Evolutionary conservation across 495 filamentous ascomycete species (phyloP).

Genomic region (Achaetomiella virescens): DNA sequence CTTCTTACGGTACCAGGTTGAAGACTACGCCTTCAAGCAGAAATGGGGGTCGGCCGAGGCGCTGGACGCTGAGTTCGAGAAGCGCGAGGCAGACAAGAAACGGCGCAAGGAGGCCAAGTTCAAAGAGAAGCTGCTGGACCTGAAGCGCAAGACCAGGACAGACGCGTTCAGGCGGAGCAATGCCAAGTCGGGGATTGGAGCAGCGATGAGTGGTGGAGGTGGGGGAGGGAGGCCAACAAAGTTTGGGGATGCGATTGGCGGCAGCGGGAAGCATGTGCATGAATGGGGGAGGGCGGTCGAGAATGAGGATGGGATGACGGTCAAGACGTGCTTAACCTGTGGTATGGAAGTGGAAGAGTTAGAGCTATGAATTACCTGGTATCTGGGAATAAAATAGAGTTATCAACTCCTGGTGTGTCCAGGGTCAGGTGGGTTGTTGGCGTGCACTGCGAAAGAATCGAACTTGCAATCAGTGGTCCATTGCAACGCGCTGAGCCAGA

Average conservation of each 20-base stretch:
- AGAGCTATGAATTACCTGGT: conserved; percentile 55
- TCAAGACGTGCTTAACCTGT: conserved; percentile 82
- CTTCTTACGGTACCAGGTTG: conserved; percentile 86
- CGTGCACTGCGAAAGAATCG: no score
- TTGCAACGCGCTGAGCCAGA: no score
- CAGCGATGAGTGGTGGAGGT: conserved; percentile 6
- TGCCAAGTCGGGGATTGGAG: conserved; percentile 36
- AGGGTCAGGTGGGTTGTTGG: no score
- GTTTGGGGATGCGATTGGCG: conserved; percentile 71
- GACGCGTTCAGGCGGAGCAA: conserved; percentile 70
- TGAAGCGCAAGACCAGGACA: conserved; percentile 89
- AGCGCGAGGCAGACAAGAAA: conserved; percentile 75
- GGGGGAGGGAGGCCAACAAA: conserved; percentile 47
- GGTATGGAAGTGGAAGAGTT: conserved; percentile 97
- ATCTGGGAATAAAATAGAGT: background rate
- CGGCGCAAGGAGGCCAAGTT: conserved; percentile 86
- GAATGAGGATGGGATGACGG: conserved; percentile 71
- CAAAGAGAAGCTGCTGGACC: conserved; percentile 72
- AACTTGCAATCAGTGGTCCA: background rate
- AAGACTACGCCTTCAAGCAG: conserved; percentile 75
- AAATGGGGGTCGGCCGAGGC: conserved; percentile 84
- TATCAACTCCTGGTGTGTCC: no score
- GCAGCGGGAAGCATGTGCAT: conserved; percentile 72
- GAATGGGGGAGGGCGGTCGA: conserved; percentile 81
- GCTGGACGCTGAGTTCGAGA: conserved; percentile 84